Evolutionary conservation across 768 basidiomycete genomes (phyloP), one percentile per base, ranked within the genome.

Genomic region (Rhizopogon rudus): DNA sequence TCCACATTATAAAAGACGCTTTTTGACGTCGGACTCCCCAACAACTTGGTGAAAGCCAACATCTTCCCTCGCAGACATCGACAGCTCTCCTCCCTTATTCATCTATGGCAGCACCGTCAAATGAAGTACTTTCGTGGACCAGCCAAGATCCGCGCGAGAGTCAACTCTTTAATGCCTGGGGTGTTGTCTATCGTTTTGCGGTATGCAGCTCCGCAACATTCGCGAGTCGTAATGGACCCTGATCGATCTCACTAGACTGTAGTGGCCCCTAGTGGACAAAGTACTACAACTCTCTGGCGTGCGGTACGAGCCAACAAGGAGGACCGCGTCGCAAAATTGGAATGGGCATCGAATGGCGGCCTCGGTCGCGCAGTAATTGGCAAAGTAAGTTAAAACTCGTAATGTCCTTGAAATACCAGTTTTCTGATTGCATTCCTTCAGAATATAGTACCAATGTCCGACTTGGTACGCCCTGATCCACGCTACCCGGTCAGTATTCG

Each of bases 131-230:
- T 68, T 89, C 85, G 52, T 93, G 91, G 91, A 92, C 91, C 44
- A 90, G 86, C 71, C 84, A 87, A 63, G 90, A 93, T 70, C 86
- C 88, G 63, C 86, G 88, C 48, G 86, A 91, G 69, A 93, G 91
- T 64, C 77, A 82, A 51, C 78, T 93, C 56, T 93, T 91, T 75
- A 90, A 88, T 65, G 79, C 83, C 33, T 89, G 84, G 81, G 89
- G 89, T 56, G 78, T 89, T 52, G 75, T 88, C 60, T 92, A 91
- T 72, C 86, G 88, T 65, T 91, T 91, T 72, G 81, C 86, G 71
- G 89, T 88, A 65, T 61, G 76, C 65, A 35, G 31, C 54, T 59
- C 57, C 60, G 52, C 54, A 49, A 25, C 42, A 53, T 43, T 62
- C 33, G 52, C 31, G 51, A 50, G 56, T 58, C 60, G 57, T 57